Conservation (phyloP, 192 early-diverging fungal species). For the Bifiguratus adelaidae region DNA sequence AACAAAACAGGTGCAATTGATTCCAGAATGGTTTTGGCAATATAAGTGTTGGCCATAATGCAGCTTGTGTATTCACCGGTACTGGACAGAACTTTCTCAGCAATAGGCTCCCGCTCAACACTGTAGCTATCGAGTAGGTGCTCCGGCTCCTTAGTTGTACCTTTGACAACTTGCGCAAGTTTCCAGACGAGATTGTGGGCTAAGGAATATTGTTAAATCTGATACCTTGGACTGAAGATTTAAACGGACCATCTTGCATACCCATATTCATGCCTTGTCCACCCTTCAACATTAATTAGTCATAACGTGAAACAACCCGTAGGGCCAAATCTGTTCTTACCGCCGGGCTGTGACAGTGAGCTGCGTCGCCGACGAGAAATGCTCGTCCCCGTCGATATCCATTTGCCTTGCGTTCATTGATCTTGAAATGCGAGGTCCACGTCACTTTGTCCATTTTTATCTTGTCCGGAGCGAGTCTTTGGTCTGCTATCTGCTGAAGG, state of each 20-base stretch:
- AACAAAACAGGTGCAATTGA: neutral
- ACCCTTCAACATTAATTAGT: neutral
- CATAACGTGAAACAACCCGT: conserved; percentile 1
- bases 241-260: conserved; percentile 24
- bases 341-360: conserved; percentile 21
- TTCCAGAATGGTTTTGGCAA: neutral
- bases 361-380: conserved; percentile 21
- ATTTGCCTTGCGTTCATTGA: conserved; percentile 23
- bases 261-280: conserved; percentile 33
- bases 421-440: conserved; percentile 12
- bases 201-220: neutral
- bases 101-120: conserved; percentile 10
- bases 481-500: neutral
- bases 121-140: conserved; percentile 23
- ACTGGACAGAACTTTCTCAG: neutral
- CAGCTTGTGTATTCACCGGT: neutral
- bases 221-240: neutral
- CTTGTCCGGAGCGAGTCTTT: neutral
- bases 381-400: conserved; percentile 12
- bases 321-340: neutral
- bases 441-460: neutral
- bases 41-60: neutral
- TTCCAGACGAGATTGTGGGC: conserved; percentile 37
- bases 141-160: conserved; percentile 7
- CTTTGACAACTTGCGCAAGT: conserved; percentile 23